A percentile compares a stretch with the other conserved stretches of the same genome.
Conservation (phyloP, 352 stramenopile genomes). For the Plasmopara halstedii region DNA sequence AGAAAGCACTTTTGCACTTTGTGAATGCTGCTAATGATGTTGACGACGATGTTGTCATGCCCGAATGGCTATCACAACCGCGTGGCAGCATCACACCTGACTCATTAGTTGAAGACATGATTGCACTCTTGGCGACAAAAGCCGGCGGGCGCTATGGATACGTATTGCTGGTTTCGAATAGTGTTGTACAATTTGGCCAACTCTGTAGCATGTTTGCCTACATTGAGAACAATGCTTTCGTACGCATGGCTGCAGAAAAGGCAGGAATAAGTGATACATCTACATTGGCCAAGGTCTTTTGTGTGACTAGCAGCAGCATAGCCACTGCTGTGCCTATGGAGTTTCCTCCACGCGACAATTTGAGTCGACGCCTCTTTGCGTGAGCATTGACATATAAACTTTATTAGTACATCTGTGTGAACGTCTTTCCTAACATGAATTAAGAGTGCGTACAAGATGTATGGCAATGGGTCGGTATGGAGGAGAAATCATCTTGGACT, state of each 20-base stretch:
- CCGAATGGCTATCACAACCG: slow-evolving; percentile 24
- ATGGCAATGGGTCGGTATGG: background rate
- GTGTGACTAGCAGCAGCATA: slow-evolving; percentile 22
- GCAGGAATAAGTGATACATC: slow-evolving; percentile 11
- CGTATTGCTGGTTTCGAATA: slow-evolving; percentile 27
- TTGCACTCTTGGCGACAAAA: slow-evolving; percentile 25
- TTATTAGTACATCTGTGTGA: slow-evolving; percentile 20
- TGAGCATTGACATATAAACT: slow-evolving; percentile 3
- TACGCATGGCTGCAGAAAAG: slow-evolving; percentile 19
- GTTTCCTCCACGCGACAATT: slow-evolving; percentile 29
- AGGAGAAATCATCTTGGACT: background rate
- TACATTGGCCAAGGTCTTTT: slow-evolving; percentile 31
- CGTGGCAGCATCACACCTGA: slow-evolving; percentile 26
- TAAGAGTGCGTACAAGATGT: background rate
- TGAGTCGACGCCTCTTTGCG: slow-evolving; percentile 24
- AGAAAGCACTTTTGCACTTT: slow-evolving; percentile 24
- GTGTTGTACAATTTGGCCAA: slow-evolving; percentile 36
- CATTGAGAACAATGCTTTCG: slow-evolving; percentile 35
- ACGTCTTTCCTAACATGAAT: slow-evolving; percentile 4
- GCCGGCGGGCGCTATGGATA: slow-evolving; percentile 22
- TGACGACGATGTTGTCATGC: slow-evolving; percentile 13
- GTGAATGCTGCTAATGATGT: slow-evolving; percentile 26
- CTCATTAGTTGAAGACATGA: slow-evolving; percentile 31
- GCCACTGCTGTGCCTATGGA: slow-evolving; percentile 27
- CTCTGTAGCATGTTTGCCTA: slow-evolving; percentile 35